Percentiles rank a stretch among this genome's conserved stretches.
Evolutionary conservation across 805 yeast genomes (phyloP).

Genomic region (Myxozyma monticola): DNA sequence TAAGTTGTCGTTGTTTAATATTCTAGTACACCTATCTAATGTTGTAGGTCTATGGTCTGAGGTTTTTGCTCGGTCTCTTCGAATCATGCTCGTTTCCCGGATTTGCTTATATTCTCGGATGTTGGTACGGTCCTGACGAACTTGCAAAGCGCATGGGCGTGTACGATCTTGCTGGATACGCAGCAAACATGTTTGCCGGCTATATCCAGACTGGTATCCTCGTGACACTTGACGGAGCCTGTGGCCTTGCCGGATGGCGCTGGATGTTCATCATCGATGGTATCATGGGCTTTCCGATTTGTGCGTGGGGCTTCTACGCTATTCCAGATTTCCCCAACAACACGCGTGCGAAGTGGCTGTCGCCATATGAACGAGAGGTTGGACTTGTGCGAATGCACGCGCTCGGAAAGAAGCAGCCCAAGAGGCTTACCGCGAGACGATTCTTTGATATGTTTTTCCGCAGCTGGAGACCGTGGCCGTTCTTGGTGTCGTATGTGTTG

Average conservation of each 20-base stretch:
- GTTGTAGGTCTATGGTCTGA: conserved; percentile 20
- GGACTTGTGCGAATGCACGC: conserved; percentile 17
- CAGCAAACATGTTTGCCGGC: conserved; percentile 64
- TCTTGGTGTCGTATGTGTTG: conserved; percentile 11
- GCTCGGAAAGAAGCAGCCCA: conserved; percentile 19
- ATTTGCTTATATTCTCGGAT: conserved; percentile 30
- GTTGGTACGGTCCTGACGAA: conserved; percentile 58
- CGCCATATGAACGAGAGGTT: conserved; percentile 5
- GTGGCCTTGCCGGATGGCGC: conserved; percentile 65
- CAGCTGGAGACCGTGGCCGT: conserved; percentile 20
- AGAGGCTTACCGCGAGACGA: conserved; percentile 9
- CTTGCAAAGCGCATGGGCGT: conserved; percentile 59
- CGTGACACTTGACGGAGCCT: conserved; percentile 48
- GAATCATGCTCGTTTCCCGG: conserved; percentile 63
- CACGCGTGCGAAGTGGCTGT: conserved; percentile 54
- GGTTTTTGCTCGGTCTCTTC: conserved; percentile 29
- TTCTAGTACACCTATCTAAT: conserved; percentile 51
- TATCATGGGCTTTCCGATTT: conserved; percentile 17
- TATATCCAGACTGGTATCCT: conserved; percentile 60
- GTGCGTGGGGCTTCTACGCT: conserved; percentile 31
- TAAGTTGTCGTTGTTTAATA: conserved; percentile 13
- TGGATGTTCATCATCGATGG: conserved; percentile 28
- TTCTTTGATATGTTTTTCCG: conserved; percentile 2
- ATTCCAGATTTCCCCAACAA: conserved; percentile 65
- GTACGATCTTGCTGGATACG: conserved; percentile 59